Conservation (phyloP, 2,329 filamentous ascomycete genomes). For the Graphiopsis chlorocephala region DNA sequence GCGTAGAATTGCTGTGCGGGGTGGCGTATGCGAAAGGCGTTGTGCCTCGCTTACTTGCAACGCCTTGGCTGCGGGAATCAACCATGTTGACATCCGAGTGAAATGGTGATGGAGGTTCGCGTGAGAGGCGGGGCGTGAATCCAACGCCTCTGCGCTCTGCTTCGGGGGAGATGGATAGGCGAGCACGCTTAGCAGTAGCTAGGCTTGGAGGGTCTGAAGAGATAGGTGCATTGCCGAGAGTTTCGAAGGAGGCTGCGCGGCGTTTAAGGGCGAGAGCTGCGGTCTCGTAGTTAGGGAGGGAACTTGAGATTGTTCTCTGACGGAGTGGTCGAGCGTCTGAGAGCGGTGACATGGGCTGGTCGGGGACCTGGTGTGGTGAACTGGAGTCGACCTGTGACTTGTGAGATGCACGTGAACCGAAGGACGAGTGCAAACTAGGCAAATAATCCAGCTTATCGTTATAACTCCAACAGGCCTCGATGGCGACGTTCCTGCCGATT, state of each 20-base stretch:
- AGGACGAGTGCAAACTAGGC: slow-evolving; percentile 48
- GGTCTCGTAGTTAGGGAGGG: slow-evolving; percentile 27
- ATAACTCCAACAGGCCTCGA: slow-evolving; percentile 61
- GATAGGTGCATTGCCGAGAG: slow-evolving; percentile 27
- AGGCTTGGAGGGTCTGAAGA: slow-evolving; percentile 20
- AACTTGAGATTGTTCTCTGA: slow-evolving; percentile 29
- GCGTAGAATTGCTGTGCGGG: slow-evolving; percentile 55
- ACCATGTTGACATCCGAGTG: slow-evolving; percentile 31
- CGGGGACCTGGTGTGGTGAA: slow-evolving; percentile 25
- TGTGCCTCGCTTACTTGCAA: slow-evolving; percentile 40
- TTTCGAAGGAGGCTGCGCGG: slow-evolving; percentile 32
- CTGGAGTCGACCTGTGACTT: slow-evolving; percentile 24
- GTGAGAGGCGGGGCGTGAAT: slow-evolving; percentile 43
- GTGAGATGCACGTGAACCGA: slow-evolving; percentile 39
- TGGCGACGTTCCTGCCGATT: slow-evolving; percentile 33
- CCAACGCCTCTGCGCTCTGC: slow-evolving; percentile 34
- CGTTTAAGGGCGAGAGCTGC: slow-evolving; percentile 27
- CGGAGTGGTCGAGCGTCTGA: slow-evolving; percentile 23
- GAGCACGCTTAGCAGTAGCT: slow-evolving; percentile 44
- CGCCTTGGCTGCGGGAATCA: slow-evolving; percentile 22
- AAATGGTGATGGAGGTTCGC: slow-evolving; percentile 45
- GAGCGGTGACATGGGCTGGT: slow-evolving; percentile 37
- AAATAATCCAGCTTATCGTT: slow-evolving; percentile 62
- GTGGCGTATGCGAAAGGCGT: slow-evolving; percentile 72
- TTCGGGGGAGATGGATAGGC: slow-evolving; percentile 56